These are phyloP conservation scores for Salix exigua DNA, from an alignment of 345 rosid species.

Conservation along the genomic window DNA sequence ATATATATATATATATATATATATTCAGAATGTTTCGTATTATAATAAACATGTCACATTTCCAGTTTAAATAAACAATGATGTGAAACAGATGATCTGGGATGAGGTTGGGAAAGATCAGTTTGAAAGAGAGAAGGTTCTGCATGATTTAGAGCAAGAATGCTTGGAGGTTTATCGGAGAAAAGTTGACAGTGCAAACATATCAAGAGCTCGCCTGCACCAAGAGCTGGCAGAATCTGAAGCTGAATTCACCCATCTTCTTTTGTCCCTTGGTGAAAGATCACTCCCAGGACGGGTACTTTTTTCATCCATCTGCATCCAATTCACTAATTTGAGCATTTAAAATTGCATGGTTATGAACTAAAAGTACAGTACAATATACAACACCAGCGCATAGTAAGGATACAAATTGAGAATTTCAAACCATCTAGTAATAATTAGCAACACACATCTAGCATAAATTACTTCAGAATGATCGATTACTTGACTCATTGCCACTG, in stretches of 20 bases:
- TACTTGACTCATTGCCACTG: background rate
- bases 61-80: no score
- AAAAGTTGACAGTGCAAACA: constrained; percentile 93
- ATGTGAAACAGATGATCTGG: constrained; percentile 78
- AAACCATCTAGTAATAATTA: background rate
- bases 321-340: constrained; percentile 6
- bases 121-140: constrained; percentile 72
- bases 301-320: constrained; percentile 16
- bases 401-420: background rate
- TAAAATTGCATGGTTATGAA: background rate
- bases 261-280: constrained; percentile 88
- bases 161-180: constrained; percentile 88
- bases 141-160: constrained; percentile 83
- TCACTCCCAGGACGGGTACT: constrained; percentile 93
- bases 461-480: background rate
- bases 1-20: no score
- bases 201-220: constrained; percentile 89
- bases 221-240: constrained; percentile 96
- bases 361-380: background rate
- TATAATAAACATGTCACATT: no score
- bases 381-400: background rate
- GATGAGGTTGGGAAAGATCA: constrained; percentile 91
- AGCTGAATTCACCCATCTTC: constrained; percentile 94
- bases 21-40: no score
- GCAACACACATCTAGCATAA: background rate